These are phyloP conservation scores for Sesbania bispinosa DNA, from an alignment of 306 rosid species.

Conservation along the genomic window DNA sequence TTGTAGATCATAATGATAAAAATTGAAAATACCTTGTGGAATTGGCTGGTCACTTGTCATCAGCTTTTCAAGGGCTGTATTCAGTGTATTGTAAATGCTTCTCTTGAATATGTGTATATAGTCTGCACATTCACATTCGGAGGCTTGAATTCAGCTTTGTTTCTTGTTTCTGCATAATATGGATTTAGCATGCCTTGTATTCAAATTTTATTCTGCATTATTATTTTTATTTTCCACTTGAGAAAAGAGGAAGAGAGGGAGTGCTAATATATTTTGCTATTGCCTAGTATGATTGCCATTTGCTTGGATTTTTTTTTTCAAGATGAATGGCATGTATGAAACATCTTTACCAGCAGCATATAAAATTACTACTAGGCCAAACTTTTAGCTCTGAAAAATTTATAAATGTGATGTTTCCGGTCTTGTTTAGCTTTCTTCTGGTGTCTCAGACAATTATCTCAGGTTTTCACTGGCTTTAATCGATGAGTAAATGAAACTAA, in stretches of 20 bases:
- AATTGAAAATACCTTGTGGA: neutral
- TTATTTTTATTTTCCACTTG: neutral
- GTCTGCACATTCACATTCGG: neutral
- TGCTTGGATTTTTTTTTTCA: conserved; percentile 7
- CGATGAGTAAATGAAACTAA: neutral
- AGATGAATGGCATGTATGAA: conserved; percentile 8
- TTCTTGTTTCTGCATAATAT: neutral
- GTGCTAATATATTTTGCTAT: neutral
- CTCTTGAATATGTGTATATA: neutral
- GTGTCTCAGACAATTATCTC: neutral
- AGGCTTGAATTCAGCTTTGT: neutral
- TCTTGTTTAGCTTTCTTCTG: conserved; percentile 10
- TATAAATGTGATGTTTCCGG: neutral
- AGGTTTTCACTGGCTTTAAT: neutral
- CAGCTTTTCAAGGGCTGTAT: neutral
- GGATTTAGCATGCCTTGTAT: neutral
- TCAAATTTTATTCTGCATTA: neutral
- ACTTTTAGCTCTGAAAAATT: neutral
- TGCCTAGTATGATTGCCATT: neutral
- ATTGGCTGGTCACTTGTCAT: neutral
- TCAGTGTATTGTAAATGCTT: neutral
- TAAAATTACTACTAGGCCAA: neutral
- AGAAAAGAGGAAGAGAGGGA: neutral
- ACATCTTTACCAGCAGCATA: neutral
- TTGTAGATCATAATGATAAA: neutral